Evolutionary conservation across 1,284 basidiomycete genomes (phyloP).

Genomic region (Mycosarcoma maydis): DNA sequence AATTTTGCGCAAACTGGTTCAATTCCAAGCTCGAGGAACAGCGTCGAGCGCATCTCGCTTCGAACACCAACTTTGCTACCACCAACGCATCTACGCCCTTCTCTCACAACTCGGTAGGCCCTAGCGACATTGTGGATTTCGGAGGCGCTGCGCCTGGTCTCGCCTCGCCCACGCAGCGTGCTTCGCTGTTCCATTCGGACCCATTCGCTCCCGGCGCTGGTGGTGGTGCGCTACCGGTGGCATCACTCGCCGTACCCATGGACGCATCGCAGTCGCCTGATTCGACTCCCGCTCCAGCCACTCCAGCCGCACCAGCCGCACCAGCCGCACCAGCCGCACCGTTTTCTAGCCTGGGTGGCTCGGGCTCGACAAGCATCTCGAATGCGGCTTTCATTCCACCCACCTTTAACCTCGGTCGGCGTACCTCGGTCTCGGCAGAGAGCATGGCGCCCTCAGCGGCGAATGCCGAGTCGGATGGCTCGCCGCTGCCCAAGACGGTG

Average conservation of each 20-base stretch:
- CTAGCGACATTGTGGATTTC: slow-evolving; percentile 22
- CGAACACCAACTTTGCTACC: slow-evolving; percentile 43
- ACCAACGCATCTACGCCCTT: neutral
- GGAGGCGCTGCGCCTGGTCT: slow-evolving; percentile 23
- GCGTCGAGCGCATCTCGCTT: slow-evolving; percentile 73
- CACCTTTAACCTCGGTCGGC: slow-evolving; percentile 81
- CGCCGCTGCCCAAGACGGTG: slow-evolving; percentile 43
- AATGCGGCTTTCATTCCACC: slow-evolving; percentile 66
- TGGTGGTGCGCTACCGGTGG: neutral
- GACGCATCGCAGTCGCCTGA: slow-evolving; percentile 22
- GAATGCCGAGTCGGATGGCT: slow-evolving; percentile 21
- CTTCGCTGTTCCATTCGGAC: slow-evolving; percentile 36
- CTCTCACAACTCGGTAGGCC: slow-evolving; percentile 51
- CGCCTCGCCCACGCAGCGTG: slow-evolving; percentile 42
- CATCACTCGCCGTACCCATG: slow-evolving; percentile 20
- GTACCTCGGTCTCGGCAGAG: slow-evolving; percentile 96
- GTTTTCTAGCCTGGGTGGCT: slow-evolving; percentile 11
- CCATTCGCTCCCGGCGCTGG: slow-evolving; percentile 20
- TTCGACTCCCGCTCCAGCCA: slow-evolving; percentile 10
- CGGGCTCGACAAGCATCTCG: slow-evolving; percentile 1
- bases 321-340: neutral
- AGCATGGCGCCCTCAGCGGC: slow-evolving; percentile 77
- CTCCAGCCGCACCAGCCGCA: no score
- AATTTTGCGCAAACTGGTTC: slow-evolving; percentile 97
- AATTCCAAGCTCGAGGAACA: slow-evolving; percentile 85